Evolutionary conservation across 306 rosid genomes (phyloP).

Genomic region (Cotoneaster glaucophyllus): DNA sequence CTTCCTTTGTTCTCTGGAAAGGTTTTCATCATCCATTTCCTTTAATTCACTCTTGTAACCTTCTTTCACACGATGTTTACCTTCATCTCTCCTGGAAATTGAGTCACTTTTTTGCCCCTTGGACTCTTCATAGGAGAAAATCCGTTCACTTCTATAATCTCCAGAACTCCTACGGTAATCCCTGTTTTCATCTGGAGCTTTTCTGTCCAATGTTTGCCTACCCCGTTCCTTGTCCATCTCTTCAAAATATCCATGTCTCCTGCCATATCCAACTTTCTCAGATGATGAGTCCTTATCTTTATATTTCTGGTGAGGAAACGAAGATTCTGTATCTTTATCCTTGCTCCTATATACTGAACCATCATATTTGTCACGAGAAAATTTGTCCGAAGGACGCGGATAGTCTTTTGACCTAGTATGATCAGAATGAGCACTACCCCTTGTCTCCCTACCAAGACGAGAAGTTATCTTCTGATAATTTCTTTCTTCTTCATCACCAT

Average conservation of each 20-base stretch:
- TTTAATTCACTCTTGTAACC: constrained; percentile 39
- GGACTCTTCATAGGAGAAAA: constrained; percentile 34
- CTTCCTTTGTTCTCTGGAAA: constrained; percentile 36
- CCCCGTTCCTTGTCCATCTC: constrained; percentile 50
- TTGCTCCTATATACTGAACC: constrained; percentile 46
- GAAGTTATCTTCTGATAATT: constrained; percentile 40
- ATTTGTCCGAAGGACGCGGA: constrained; percentile 34
- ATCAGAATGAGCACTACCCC: constrained; percentile 35
- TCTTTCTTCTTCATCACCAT: constrained; percentile 52
- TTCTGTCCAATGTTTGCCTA: constrained; percentile 40
- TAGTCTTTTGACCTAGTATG: constrained; percentile 48
- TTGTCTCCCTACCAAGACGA: constrained; percentile 54
- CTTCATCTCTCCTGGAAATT: constrained; percentile 32
- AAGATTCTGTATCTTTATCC: constrained; percentile 32
- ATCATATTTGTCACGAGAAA: constrained; percentile 61
- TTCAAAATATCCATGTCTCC: constrained; percentile 39
- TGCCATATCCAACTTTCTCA: constrained; percentile 54
- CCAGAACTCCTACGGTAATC: constrained; percentile 50
- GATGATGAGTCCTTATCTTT: constrained; percentile 46
- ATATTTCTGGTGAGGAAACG: constrained; percentile 21
- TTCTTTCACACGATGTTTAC: constrained; percentile 37
- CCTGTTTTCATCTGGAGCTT: constrained; percentile 52
- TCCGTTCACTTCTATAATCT: constrained; percentile 48
- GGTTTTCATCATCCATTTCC: constrained; percentile 41
- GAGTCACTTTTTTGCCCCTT: constrained; percentile 44